Conservation (phyloP, 148 eudicot species). For the Talinum fruticosum region DNA sequence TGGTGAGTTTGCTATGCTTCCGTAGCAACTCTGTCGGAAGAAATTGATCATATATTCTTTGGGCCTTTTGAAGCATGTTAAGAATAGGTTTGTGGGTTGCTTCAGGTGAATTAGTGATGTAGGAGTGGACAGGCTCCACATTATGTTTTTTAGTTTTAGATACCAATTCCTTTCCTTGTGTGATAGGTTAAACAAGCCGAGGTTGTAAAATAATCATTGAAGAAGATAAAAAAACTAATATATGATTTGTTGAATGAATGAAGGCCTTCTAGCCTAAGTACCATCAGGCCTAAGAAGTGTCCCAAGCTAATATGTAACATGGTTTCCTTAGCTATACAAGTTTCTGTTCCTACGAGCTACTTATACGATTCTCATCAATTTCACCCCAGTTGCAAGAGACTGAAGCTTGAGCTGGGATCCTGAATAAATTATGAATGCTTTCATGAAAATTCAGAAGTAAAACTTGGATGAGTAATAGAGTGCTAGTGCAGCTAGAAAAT, state of each 20-base stretch:
- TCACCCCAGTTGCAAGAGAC: too few relatives aligned
- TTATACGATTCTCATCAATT: background rate
- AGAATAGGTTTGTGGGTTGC: background rate
- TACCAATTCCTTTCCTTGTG: background rate
- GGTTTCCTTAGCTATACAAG: background rate
- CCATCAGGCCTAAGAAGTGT: background rate
- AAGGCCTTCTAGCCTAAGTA: background rate
- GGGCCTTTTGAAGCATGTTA: background rate
- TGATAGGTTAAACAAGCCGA: background rate
- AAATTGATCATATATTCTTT: constrained; percentile 12
- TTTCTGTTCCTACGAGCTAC: background rate
- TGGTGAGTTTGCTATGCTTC: constrained; percentile 50
- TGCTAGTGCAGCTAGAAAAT: too few relatives aligned
- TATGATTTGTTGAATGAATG: background rate
- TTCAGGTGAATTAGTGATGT: background rate
- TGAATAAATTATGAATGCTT: background rate
- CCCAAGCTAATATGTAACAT: background rate
- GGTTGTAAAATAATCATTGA: too few relatives aligned
- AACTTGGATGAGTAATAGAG: too few relatives aligned
- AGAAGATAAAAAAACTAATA: too few relatives aligned
- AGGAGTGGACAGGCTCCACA: background rate
- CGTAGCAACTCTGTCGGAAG: background rate
- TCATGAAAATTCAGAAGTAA: background rate
- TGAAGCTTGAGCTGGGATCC: background rate
- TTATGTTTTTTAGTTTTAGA: background rate